Evolutionary conservation across 805 yeast genomes (phyloP).

Genomic region (Wickerhamiella sergipiensis): DNA sequence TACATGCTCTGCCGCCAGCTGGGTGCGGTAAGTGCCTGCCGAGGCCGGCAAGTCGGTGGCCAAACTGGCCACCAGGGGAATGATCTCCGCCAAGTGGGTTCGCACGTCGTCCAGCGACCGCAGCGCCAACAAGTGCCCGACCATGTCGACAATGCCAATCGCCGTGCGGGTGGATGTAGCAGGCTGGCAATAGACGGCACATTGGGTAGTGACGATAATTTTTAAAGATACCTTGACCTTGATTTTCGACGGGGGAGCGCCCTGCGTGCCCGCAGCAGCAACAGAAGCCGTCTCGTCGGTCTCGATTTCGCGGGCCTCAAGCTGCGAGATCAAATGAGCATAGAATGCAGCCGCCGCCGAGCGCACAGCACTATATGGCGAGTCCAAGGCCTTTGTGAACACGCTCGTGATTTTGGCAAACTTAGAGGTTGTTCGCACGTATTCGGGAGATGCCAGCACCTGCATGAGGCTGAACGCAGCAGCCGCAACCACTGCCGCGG

Average conservation of each 20-base stretch:
- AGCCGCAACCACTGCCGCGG: conserved; percentile 20
- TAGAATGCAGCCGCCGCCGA: conserved; percentile 21
- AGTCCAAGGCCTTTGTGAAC: conserved; percentile 17
- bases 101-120: background rate
- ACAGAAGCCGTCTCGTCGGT: background rate
- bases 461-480: conserved; percentile 22
- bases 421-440: conserved; percentile 16
- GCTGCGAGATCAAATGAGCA: conserved; percentile 9
- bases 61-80: conserved; percentile 1
- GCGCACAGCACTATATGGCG: conserved; percentile 16
- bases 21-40: conserved; percentile 1
- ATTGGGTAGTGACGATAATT: background rate
- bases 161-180: background rate
- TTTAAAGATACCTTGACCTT: background rate
- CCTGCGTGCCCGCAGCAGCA: background rate
- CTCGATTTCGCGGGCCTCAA: background rate
- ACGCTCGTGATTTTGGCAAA: conserved; percentile 19
- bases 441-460: conserved; percentile 15
- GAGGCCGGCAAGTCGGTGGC: conserved; percentile 9
- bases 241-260: background rate
- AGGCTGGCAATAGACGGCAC: conserved; percentile 1
- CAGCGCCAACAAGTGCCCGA: background rate
- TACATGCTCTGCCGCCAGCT: conserved; percentile 6
- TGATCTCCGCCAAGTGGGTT: background rate
- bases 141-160: background rate